Base-by-base conservation (phyloP, 2,329 filamentous ascomycete genomes). In the Fonsecaea monophora region DNA sequence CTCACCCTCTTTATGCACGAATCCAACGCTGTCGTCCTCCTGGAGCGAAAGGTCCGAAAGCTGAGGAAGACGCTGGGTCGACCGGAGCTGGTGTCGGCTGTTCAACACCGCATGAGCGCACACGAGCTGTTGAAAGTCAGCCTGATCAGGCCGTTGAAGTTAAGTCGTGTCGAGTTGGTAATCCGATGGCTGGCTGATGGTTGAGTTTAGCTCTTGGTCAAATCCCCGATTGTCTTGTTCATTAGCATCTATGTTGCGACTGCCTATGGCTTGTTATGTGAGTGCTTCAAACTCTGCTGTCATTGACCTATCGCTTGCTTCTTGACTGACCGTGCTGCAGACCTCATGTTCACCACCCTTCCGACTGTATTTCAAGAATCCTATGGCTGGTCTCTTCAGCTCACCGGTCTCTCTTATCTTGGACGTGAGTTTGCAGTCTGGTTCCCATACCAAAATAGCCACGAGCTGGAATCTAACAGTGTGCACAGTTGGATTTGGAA, bases 121-220 rank as follows among this genome's bases (percentile, higher is more conserved):
- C 75, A 13, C 78, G 76, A 15, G 76, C 78, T 40, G 45, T 50
- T 50, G 45, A 50, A 50, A 50, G 45, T 50, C 45, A 50, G 45
- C 45, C 15, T 50, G 18, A 12, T 50, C 4, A 25, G 45, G 45
- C 45, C 45, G 4, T 21, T 50, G 45, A 50, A 50, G 45, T 50
- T 50, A 25, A 30, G 45, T 50, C 21, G 12, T 12, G 45, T 12
- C 45, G 12, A 50, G 18, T 10, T 12, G 18, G 5, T 5, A 10
- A 50, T 30, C 21, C 5, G 21, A 50, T 50, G 45, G 45, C 21
- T 79, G 85, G 67, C 73, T 81, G 4, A 78, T 89, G 2, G 2
- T 85, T 86, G 0, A 50, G 84, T 84, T 34, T 85, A 84, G 73
- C 82, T 89, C 68, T 80, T 86, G 34, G 78, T 89, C 42, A 78